These are phyloP conservation scores for Elasticomyces elasticus DNA, from an alignment of 495 filamentous ascomycete genomes.

Conservation along the genomic window DNA sequence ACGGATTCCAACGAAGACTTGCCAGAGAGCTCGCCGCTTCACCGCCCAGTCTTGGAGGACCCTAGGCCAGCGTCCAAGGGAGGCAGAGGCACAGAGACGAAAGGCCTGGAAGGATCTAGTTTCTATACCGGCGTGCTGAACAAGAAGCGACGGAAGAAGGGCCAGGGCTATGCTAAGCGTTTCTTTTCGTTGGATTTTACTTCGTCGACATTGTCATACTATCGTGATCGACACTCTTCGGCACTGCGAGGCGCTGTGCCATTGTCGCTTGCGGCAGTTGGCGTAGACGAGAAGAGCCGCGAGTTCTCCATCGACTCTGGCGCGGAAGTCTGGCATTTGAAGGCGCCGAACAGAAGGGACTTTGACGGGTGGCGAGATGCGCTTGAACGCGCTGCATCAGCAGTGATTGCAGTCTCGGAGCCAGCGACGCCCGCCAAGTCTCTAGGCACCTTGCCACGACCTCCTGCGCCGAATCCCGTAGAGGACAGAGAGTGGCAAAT, in stretches of 20 bases:
- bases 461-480: conserved; percentile 24
- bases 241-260: conserved; percentile 87
- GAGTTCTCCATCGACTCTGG: conserved; percentile 97
- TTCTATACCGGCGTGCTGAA: conserved; percentile 74
- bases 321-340: conserved; percentile 94
- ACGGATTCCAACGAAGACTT: conserved; percentile 30
- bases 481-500: conserved; percentile 79
- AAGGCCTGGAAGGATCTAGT: conserved; percentile 25
- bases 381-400: conserved; percentile 68
- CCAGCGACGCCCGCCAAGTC: conserved; percentile 26
- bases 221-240: conserved; percentile 83
- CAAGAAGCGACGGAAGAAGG: conserved; percentile 83
- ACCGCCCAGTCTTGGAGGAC: conserved; percentile 12
- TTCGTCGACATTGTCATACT: conserved; percentile 87
- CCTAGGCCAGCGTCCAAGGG: conserved; percentile 26
- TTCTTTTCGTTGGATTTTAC: conserved; percentile 93
- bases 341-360: conserved; percentile 67
- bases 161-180: conserved; percentile 82
- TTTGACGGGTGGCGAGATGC: conserved; percentile 80
- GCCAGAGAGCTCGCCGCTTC: conserved; percentile 11
- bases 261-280: conserved; percentile 78
- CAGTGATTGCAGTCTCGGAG: conserved; percentile 7
- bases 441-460: conserved; percentile 27
- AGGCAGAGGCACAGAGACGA: conserved; percentile 14
- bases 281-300: conserved; percentile 71